Evolutionary conservation across 495 filamentous ascomycete genomes (phyloP), one percentile per base, ranked within the genome.

Genomic region (Podospora sp.): DNA sequence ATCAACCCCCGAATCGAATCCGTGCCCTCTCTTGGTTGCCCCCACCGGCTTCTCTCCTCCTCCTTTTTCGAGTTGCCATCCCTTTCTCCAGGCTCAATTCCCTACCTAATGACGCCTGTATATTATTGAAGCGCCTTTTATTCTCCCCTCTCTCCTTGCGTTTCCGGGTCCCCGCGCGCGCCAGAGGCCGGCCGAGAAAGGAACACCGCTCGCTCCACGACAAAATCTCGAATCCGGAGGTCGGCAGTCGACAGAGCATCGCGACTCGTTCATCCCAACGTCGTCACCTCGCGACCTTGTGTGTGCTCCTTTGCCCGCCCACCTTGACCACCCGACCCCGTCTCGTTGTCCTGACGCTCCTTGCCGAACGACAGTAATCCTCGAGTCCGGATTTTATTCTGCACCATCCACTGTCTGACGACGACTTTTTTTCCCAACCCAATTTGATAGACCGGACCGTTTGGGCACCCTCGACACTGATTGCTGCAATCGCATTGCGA

Each of bases 71-170:
- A 66, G 61, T 62, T 62, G 62, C 61, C 65, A 59, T 68, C 71
- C 60, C 53, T 62, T 75, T 73, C 71, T 69, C 71, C 71, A 71
- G 71, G 71, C 67, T 70, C 71, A 70, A 69, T 69, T 72, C 52
- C 40, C 55, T 50, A 64, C 74, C 69, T 72, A 72, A 74, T 72
- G 72, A 74, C 65, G 74, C 72, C 72, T 74, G 72, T 74, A 66
- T 74, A 72, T 76, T 74, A 72, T 76, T 74, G 68, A 74, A 29
- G 22, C 67, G 56, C 66, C 61, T 72, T 62, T 50, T 40, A 8
- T 68, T 69, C 49, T 62, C 59, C 25, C 56, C 55, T 65, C 55
- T 65, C 64, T 63, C 74, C 56, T 61, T 53, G 51, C 56, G 68
- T 58, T 63, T 50, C 40, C 46, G 7, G 63, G 68, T 46, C 33